Percentiles rank a stretch among this genome's conserved stretches.
These are phyloP conservation scores for Dendrobium huoshanense DNA, from an alignment of 106 monocot genomes.

Conservation along the genomic window DNA sequence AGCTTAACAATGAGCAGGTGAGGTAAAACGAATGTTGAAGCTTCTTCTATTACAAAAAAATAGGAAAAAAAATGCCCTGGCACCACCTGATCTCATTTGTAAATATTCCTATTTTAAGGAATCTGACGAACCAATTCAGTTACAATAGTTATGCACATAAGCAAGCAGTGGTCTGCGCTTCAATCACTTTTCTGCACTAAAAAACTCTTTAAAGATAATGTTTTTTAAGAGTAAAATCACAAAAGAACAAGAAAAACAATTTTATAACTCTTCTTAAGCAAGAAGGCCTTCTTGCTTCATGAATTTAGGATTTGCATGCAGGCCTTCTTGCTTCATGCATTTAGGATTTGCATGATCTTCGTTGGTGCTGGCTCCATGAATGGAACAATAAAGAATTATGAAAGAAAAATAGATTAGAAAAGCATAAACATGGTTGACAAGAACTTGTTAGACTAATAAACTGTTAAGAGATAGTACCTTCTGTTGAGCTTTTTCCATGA, in stretches of 20 bases:
- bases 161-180: background rate
- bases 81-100: background rate
- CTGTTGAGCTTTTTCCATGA: constrained; percentile 77
- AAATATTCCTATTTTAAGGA: background rate
- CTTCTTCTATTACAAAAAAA: background rate
- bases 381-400: too few species aligned
- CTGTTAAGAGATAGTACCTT: constrained; percentile 35
- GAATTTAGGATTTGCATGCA: background rate
- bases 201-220: background rate
- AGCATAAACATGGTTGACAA: background rate
- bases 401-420: background rate
- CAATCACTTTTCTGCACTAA: background rate
- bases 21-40: background rate
- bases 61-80: background rate
- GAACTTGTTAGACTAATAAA: background rate
- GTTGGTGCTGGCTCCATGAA: too few species aligned
- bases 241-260: background rate
- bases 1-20: background rate
- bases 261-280: background rate
- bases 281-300: background rate
- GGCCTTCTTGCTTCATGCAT: background rate
- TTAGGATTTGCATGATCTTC: background rate
- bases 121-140: background rate
- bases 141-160: background rate
- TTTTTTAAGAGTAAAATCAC: background rate